Evolutionary conservation across 2,329 filamentous ascomycete species (phyloP).

Genomic region (Conoideocrella luteorostrata): DNA sequence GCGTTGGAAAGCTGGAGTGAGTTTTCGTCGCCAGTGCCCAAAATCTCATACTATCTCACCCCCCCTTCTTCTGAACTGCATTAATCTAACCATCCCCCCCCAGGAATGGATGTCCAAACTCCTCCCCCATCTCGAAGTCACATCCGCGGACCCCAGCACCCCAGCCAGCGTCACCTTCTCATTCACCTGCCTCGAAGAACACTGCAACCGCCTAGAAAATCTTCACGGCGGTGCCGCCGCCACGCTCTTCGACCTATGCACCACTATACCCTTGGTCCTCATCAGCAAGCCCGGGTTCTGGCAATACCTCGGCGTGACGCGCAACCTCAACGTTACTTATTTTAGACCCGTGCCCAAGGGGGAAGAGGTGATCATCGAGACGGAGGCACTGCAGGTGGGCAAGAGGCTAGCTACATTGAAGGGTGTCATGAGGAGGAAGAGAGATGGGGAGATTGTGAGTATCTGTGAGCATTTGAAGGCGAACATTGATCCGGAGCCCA

Average conservation of each 20-base stretch:
- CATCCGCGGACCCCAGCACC: constrained; percentile 25
- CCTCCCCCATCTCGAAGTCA: constrained; percentile 33
- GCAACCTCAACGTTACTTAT: constrained; percentile 62
- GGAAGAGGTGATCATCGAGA: constrained; percentile 44
- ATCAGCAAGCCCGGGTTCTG: constrained; percentile 55
- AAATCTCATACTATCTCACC: too few species aligned
- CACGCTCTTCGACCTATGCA: constrained; percentile 62
- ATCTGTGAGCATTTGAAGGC: constrained; percentile 61
- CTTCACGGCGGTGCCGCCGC: constrained; percentile 59
- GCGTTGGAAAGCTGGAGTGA: constrained; percentile 24
- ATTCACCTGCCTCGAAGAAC: constrained; percentile 41
- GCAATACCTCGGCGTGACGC: constrained; percentile 55
- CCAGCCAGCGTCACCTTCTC: constrained; percentile 37
- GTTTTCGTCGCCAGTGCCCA: too few species aligned
- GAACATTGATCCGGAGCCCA: constrained; percentile 45
- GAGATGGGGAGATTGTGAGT: constrained; percentile 46
- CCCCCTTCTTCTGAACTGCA: too few species aligned
- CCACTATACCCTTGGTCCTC: constrained; percentile 51
- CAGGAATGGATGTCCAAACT: constrained; percentile 41
- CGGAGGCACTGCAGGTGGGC: constrained; percentile 52
- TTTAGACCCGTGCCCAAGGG: constrained; percentile 53
- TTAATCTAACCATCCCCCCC: too few species aligned
- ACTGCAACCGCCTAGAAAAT: constrained; percentile 49
- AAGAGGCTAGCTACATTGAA: constrained; percentile 46
- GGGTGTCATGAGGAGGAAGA: constrained; percentile 47